Conservation (phyloP, 1,284 basidiomycete species). For the Mycena citricolor region DNA sequence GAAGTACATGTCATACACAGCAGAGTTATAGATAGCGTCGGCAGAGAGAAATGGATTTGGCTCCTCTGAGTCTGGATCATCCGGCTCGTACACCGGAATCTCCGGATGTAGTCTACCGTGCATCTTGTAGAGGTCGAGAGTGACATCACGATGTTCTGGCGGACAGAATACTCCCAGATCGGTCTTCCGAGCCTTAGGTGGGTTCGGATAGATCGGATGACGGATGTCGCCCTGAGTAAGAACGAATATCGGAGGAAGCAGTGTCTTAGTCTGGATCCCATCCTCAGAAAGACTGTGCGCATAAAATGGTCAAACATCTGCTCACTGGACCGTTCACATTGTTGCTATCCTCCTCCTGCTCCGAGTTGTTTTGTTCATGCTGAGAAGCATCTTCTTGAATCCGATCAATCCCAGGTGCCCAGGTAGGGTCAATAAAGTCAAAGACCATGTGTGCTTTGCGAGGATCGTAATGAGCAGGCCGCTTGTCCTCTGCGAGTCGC, state of each 20-base stretch:
- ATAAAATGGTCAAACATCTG: too few species aligned
- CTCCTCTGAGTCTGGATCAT: too few species aligned
- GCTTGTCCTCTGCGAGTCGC: conserved; percentile 13
- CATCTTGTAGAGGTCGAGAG: conserved; percentile 18
- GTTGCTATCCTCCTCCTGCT: too few species aligned
- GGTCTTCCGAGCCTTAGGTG: conserved; percentile 16
- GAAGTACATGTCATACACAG: background rate
- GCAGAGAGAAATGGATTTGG: conserved; percentile 9
- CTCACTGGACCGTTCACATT: too few species aligned
- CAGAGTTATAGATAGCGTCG: conserved; percentile 10
- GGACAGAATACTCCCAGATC: conserved; percentile 21
- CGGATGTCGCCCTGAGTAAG: conserved; percentile 5
- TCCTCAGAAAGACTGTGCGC: too few species aligned
- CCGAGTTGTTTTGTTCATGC: too few species aligned
- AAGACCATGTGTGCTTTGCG: conserved; percentile 13
- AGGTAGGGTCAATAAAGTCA: conserved; percentile 22
- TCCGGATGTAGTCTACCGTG: conserved; percentile 15
- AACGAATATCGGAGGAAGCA: conserved; percentile 18
- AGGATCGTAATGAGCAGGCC: conserved; percentile 15
- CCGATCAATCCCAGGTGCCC: conserved; percentile 18
- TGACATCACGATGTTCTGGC: conserved; percentile 11
- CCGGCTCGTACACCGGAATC: conserved; percentile 14
- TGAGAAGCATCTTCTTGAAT: conserved; percentile 7
- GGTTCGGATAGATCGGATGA: conserved; percentile 21
- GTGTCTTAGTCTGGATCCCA: background rate